Conservation (phyloP, 2,329 filamentous ascomycete species). For the Monosporascus sp. region DNA sequence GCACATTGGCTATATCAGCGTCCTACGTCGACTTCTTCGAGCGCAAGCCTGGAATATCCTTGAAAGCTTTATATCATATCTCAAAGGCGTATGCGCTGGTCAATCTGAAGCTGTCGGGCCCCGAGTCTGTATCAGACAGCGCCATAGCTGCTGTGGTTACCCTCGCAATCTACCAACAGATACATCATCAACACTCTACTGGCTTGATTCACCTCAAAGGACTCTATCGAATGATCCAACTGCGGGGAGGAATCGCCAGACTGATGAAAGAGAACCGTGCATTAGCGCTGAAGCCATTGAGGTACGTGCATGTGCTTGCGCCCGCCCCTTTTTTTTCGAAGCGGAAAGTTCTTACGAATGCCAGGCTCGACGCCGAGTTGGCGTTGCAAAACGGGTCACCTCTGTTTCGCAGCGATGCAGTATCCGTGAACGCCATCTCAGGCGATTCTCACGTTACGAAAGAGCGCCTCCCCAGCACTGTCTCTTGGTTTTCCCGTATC, state of each 20-base stretch:
- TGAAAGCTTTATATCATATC: background rate
- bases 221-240: background rate
- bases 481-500: no score
- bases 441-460: no score
- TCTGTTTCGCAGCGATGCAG: no score
- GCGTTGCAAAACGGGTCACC: no score
- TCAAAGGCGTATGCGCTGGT: background rate
- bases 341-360: no score
- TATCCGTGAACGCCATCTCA: no score
- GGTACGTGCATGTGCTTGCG: no score
- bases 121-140: background rate
- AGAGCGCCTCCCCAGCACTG: no score
- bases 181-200: background rate
- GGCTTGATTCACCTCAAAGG: background rate
- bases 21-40: conserved; percentile 1
- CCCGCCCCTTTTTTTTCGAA: no score
- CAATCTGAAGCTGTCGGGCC: background rate
- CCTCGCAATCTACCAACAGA: background rate
- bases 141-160: conserved; percentile 1
- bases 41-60: background rate
- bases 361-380: no score
- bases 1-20: conserved; percentile 1
- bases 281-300: no score
- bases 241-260: background rate
- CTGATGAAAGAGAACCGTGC: no score